phyloP scores from a whole-genome alignment of 139 green algal species.

The Ostreobium quekettii region DNA sequence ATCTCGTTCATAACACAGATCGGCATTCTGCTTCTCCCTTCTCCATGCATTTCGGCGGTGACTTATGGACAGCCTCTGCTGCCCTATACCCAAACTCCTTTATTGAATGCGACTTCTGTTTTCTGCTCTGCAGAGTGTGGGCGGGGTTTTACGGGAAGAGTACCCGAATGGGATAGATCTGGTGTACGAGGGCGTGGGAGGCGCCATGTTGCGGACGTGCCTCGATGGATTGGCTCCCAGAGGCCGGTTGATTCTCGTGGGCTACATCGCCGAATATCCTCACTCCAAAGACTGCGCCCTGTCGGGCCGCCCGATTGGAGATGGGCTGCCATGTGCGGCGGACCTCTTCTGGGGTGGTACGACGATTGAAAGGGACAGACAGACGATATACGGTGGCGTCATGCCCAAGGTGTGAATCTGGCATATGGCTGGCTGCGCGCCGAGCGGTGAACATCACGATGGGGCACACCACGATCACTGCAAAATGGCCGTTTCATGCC shows the following conservation, averaged over 20 bases:
- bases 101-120: neutral
- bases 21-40: neutral
- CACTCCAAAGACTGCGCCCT: neutral
- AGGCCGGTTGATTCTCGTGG: constrained; percentile 35
- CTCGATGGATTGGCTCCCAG: constrained; percentile 35
- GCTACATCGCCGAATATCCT: constrained; percentile 18
- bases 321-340: neutral
- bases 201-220: constrained; percentile 30
- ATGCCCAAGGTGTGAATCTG: neutral
- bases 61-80: neutral
- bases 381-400: neutral
- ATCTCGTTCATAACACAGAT: too few relatives aligned
- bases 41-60: neutral
- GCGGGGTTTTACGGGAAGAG: constrained; percentile 31
- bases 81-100: neutral
- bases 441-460: too few relatives aligned
- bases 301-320: neutral
- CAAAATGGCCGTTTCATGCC: too few relatives aligned
- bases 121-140: constrained; percentile 37
- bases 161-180: constrained; percentile 44
- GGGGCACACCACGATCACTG: too few relatives aligned
- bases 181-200: constrained; percentile 66
- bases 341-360: neutral
- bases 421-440: too few relatives aligned
- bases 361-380: neutral